phyloP scores from a whole-genome alignment of 257 asterid genomes.

The Paulownia fortunei region DNA sequence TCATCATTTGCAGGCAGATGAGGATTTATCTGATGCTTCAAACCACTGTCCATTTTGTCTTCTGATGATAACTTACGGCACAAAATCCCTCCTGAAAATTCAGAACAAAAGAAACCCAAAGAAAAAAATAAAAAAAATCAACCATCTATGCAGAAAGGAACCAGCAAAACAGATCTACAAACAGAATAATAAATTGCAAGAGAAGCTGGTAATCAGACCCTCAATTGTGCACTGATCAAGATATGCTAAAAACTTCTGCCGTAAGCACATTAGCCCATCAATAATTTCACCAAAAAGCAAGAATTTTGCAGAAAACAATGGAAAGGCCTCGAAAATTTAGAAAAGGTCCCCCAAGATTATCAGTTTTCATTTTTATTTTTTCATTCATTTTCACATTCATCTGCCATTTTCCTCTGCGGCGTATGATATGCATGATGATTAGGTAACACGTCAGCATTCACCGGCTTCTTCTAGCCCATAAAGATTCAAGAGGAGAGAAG shows the following conservation, averaged over 20 bases:
- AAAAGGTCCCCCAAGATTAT: not conserved
- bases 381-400: not conserved
- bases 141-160: not conserved
- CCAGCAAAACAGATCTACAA: no score
- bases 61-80: not conserved
- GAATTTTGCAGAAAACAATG: not conserved
- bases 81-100: conserved; percentile 22
- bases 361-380: not conserved
- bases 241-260: not conserved
- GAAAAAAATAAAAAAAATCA: not conserved
- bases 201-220: no score
- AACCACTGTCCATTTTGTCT: conserved; percentile 37
- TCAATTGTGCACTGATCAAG: not conserved
- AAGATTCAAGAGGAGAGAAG: not conserved
- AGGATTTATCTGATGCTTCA: conserved; percentile 34
- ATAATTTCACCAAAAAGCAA: not conserved
- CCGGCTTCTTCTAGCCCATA: not conserved
- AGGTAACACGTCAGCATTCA: not conserved
- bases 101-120: no score
- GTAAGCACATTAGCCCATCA: not conserved
- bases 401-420: not conserved
- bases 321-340: not conserved
- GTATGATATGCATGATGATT: not conserved
- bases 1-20: conserved; percentile 31
- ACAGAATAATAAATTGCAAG: no score